Evolutionary conservation across 345 rosid genomes (phyloP), one percentile per base, ranked within the genome.

Genomic region (Crucihimalaya himalaica): DNA sequence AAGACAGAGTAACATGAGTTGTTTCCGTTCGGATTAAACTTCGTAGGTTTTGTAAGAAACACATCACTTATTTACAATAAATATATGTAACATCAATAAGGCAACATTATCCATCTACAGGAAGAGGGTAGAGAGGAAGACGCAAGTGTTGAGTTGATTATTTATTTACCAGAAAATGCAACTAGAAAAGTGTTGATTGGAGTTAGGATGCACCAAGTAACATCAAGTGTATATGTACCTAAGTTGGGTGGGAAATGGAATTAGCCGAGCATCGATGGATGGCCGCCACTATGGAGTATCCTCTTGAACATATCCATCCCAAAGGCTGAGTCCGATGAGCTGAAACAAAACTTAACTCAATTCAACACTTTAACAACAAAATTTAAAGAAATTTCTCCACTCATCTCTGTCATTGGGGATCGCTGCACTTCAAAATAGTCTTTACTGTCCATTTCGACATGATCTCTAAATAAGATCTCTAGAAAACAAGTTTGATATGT

Each of bases 261-360:
- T 88, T 81, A 95, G 80, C 89, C 84, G 67, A 92, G 91, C 97
- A 95, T 88, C 11, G 93, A 87, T 11, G 99, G 99, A 80, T 90
- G 97, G 39, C 98, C 96, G 39, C 98, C 96, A 5, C 91, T 86
- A 74, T 95, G 98, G 21, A 95, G 89, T 92, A 95, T 92, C 80
- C 92, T 87, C 90, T 92, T 95, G 43, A 90, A 6, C 88, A 92
- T 85, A 74, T 92, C 96, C 94, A 92, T 92, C 71, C 98, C 97
- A 77, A 95, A 95, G 6, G 96, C 83, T 37, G 99, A 95, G 78
- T 95, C 99, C 7, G 97, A 90, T 57, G 97, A 90, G 70, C 99
- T 95, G 97, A 70, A 72, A 55, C 55, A 20, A 78, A 62, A 13
- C 20, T 65, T 15, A 54, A 40, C 12, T 34, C 68, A 64, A 20